Conservation (phyloP, 306 rosid species). For the Biancaea sappan region DNA sequence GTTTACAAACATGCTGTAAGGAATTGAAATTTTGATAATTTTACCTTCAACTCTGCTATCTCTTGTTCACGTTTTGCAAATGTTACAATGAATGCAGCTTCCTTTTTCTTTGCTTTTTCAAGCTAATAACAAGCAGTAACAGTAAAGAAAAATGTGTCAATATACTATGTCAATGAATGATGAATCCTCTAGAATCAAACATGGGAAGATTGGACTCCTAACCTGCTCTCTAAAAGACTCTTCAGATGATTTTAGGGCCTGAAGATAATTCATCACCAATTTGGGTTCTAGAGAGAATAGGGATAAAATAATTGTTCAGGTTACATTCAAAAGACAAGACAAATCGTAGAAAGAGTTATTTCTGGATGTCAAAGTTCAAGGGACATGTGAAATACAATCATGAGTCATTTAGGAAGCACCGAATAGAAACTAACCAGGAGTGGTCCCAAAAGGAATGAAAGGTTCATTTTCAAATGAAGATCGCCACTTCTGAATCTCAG, state of each 20-base stretch:
- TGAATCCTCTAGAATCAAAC: slow-evolving; percentile 20
- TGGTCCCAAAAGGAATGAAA: slow-evolving; percentile 66
- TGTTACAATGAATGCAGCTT: slow-evolving; percentile 92
- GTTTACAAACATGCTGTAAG: background rate
- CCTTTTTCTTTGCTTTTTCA: slow-evolving; percentile 96
- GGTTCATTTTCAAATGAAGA: slow-evolving; percentile 74
- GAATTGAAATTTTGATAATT: slow-evolving; percentile 4
- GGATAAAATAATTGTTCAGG: slow-evolving; percentile 22
- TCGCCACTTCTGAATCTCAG: slow-evolving; percentile 79
- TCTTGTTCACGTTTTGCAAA: slow-evolving; percentile 96
- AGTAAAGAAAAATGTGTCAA: slow-evolving; percentile 28
- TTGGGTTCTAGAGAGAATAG: slow-evolving; percentile 59
- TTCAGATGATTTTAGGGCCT: slow-evolving; percentile 78
- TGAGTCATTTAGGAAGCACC: background rate
- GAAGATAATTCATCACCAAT: slow-evolving; percentile 74
- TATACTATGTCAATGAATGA: slow-evolving; percentile 18
- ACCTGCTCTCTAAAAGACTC: slow-evolving; percentile 94
- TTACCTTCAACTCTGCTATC: slow-evolving; percentile 89
- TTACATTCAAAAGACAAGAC: slow-evolving; percentile 8
- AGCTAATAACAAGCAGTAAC: slow-evolving; percentile 54
- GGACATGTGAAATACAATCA: background rate
- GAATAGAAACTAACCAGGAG: slow-evolving; percentile 64
- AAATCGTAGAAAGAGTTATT: background rate
- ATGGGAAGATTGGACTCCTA: slow-evolving; percentile 20
- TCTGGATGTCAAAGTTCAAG: background rate